Evolutionary conservation across 129 eudicot genomes (phyloP), one percentile per base, ranked within the genome.

Genomic region (Erigeron canadensis): DNA sequence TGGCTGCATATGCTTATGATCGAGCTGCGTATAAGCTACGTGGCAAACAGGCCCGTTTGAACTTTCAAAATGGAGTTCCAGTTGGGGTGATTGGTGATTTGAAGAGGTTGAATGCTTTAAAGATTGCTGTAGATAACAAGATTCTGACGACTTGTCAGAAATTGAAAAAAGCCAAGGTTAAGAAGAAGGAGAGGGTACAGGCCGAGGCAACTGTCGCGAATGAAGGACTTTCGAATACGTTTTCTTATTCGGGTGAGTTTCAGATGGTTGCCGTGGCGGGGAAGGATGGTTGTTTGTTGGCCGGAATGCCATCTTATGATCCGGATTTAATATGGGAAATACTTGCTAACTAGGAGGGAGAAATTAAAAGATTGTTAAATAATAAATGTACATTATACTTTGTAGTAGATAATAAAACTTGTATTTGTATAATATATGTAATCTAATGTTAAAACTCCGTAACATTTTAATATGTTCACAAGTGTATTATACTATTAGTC

Each of bases 1-100:
- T 89, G 38, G 97, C 96, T 4, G 97, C 97, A 0, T 91, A 82
- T 80, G 97, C 97, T 6, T 91, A 91, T 65, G 92, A 91, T 70
- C 74, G 88, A 37, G 97, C 97, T 1, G 97, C 95, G 0, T 84
- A 82, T 50, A 86, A 84, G 85, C 85, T 91, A 4, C 89, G 97
- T 3, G 97, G 97, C 0, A 87, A 88, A 59, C 85, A 88, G 42
- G 97, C 97, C 1, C 81, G 92, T 6, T 69, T 91, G 71, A 88
- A 91, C 66, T 91, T 91, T 51, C 55, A 74, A 5, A 92, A 88
- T 69, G 82, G 80, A n/a, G 66, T 77, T 51, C 60, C 57, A 51
- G 6, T 86, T 15, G 95, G 90, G 10, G 75, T 84, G 40, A 28
- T 72, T 12, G 91, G 89, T n/a, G 92, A 86, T 58, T 47, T 64